phyloP scores from a whole-genome alignment of 768 basidiomycete genomes.

The Rhodotorula diobovata region DNA sequence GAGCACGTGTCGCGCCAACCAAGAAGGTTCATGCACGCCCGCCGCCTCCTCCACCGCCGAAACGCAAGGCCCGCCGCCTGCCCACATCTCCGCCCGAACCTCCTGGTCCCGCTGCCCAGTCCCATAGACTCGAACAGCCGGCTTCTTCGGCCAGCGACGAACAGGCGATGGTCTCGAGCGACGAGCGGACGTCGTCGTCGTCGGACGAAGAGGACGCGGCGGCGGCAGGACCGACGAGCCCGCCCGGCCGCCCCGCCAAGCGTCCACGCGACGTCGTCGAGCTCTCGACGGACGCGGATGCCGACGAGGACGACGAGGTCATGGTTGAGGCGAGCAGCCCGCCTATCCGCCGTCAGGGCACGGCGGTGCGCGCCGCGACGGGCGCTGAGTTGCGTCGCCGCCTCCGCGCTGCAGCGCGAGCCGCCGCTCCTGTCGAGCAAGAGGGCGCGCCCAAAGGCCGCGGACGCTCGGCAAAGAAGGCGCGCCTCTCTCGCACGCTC shows the following conservation, averaged over 20 bases:
- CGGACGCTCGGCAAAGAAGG: not conserved
- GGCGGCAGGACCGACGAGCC: not conserved
- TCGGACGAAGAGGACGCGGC: too few species aligned
- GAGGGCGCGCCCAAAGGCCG: not conserved
- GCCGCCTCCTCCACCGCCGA: too few species aligned
- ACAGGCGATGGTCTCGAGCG: too few species aligned
- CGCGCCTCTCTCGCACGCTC: constrained; percentile 14
- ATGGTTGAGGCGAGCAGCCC: not conserved
- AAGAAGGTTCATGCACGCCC: not conserved
- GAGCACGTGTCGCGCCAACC: too few species aligned
- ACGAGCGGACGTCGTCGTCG: not conserved
- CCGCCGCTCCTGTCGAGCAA: not conserved
- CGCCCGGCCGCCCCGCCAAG: not conserved
- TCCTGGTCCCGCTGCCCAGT: not conserved
- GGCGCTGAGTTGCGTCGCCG: not conserved
- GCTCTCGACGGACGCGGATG: not conserved
- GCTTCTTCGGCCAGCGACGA: not conserved
- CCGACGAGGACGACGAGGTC: not conserved
- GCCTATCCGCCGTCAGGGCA: not conserved
- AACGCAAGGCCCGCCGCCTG: too few species aligned
- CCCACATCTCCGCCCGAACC: too few species aligned
- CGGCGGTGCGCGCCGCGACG: not conserved
- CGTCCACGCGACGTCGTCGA: not conserved
- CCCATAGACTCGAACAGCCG: not conserved
- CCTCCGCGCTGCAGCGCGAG: not conserved